Conservation (phyloP, 768 basidiomycete genomes). For the Galerina marginata region DNA sequence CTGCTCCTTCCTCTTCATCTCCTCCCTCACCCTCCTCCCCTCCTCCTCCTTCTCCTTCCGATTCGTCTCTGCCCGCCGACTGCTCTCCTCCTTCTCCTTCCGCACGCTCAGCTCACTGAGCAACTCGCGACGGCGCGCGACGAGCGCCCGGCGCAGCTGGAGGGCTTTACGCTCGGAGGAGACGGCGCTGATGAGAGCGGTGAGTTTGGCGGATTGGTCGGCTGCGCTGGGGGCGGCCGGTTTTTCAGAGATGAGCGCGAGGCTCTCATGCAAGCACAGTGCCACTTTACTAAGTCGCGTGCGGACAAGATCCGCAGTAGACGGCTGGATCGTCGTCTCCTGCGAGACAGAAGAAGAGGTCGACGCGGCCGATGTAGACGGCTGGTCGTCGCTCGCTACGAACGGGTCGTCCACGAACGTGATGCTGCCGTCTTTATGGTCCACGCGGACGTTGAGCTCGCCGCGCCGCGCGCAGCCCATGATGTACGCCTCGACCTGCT, state of each 20-base stretch:
- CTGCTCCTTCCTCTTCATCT: slow-evolving; percentile 64
- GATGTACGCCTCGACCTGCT: slow-evolving; percentile 87
- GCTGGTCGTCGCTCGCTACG: slow-evolving; percentile 44
- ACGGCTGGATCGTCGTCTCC: slow-evolving; percentile 66
- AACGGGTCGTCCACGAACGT: slow-evolving; percentile 84
- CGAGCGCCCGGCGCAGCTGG: slow-evolving; percentile 76
- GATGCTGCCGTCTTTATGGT: slow-evolving; percentile 87
- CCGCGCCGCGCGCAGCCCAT: slow-evolving; percentile 91
- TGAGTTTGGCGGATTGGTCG: slow-evolving; percentile 62
- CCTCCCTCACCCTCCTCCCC: slow-evolving; percentile 62
- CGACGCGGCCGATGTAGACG: slow-evolving; percentile 30
- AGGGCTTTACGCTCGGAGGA: slow-evolving; percentile 80
- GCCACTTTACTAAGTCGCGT: slow-evolving; percentile 83
- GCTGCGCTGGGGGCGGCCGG: slow-evolving; percentile 49
- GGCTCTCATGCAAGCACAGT: slow-evolving; percentile 68
- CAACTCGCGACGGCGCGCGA: slow-evolving; percentile 85
- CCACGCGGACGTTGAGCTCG: slow-evolving; percentile 84
- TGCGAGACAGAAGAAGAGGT: slow-evolving; percentile 13
- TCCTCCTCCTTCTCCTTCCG: slow-evolving; percentile 76
- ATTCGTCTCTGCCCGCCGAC: slow-evolving; percentile 70
- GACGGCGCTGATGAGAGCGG: slow-evolving; percentile 64
- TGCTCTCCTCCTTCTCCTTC: slow-evolving; percentile 89
- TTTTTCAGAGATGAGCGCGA: slow-evolving; percentile 45
- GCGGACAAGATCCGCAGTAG: slow-evolving; percentile 72
- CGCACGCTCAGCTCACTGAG: slow-evolving; percentile 82